Evolutionary conservation across 805 yeast genomes (phyloP).

Genomic region (Myxozyma nipponensis): DNA sequence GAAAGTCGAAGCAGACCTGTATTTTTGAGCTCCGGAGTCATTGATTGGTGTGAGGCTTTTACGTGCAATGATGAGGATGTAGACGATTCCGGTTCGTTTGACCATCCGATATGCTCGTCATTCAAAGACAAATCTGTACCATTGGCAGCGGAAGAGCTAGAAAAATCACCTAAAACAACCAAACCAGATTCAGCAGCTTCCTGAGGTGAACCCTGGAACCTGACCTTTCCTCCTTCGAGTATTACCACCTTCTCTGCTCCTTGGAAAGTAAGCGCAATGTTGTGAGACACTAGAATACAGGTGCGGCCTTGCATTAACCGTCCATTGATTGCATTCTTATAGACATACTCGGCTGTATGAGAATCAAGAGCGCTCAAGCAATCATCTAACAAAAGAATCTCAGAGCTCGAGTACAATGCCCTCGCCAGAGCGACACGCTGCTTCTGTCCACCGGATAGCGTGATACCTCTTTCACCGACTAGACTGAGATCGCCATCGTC

Average conservation of each 20-base stretch:
- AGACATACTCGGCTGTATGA: slow-evolving; percentile 89
- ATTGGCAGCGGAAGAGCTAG: background rate
- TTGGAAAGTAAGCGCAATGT: slow-evolving; percentile 79
- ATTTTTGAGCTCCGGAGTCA: no score
- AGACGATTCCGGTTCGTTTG: no score
- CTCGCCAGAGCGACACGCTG: slow-evolving; percentile 95
- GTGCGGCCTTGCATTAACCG: slow-evolving; percentile 82
- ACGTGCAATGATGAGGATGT: no score
- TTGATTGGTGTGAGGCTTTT: no score
- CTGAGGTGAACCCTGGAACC: slow-evolving; percentile 73
- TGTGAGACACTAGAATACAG: slow-evolving; percentile 87
- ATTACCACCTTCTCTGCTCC: slow-evolving; percentile 76
- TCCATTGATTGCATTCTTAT: slow-evolving; percentile 86
- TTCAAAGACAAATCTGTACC: background rate
- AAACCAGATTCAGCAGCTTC: slow-evolving; percentile 60
- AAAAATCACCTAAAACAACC: slow-evolving; percentile 35
- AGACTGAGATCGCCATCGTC: slow-evolving; percentile 88
- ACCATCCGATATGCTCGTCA: no score
- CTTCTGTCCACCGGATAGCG: slow-evolving; percentile 95
- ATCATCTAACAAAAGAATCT: slow-evolving; percentile 81
- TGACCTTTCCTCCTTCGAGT: slow-evolving; percentile 79
- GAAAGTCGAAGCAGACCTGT: slow-evolving; percentile 1
- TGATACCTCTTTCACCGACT: slow-evolving; percentile 96
- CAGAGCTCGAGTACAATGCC: slow-evolving; percentile 82
- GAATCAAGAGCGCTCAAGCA: slow-evolving; percentile 97